A percentile compares a stretch with the other conserved stretches of the same genome.
Evolutionary conservation across 176 grass and related monocot genomes (phyloP).

Genomic region (Calamus simplicifolius): DNA sequence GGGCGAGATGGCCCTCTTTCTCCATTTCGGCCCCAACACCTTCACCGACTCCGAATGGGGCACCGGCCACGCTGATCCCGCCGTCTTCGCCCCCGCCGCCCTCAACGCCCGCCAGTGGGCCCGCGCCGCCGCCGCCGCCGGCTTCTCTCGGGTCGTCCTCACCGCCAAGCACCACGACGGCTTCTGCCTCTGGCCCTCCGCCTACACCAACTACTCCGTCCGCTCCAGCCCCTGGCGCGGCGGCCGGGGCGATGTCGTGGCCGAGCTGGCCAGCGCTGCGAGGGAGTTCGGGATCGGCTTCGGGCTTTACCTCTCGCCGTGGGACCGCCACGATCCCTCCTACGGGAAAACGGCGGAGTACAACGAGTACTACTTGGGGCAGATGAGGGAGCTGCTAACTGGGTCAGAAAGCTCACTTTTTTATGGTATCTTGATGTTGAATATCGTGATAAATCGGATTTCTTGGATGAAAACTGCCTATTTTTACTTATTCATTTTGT

Average conservation of each 20-base stretch:
- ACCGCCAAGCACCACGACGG: constrained; percentile 95
- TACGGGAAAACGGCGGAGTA: constrained; percentile 63
- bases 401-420: constrained; percentile 22
- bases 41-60: constrained; percentile 97
- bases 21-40: constrained; percentile 97
- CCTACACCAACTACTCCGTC: constrained; percentile 79
- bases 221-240: constrained; percentile 54
- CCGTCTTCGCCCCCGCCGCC: constrained; percentile 54
- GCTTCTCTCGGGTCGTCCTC: constrained; percentile 67
- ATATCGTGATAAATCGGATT: no score
- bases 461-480: no score
- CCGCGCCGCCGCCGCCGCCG: constrained; percentile 37
- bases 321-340: constrained; percentile 80
- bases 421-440: no score
- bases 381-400: constrained; percentile 86
- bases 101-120: constrained; percentile 86
- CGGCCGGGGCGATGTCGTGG: constrained; percentile 65
- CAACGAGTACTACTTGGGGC: constrained; percentile 82
- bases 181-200: constrained; percentile 96
- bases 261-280: constrained; percentile 43
- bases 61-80: constrained; percentile 51
- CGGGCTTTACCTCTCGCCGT: constrained; percentile 85
- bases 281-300: constrained; percentile 43
- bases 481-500: no score
- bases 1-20: constrained; percentile 86